Evolutionary conservation across 2,329 filamentous ascomycete genomes (phyloP), one percentile per base, ranked within the genome.

Genomic region (Mycosphaerella arachidis): DNA sequence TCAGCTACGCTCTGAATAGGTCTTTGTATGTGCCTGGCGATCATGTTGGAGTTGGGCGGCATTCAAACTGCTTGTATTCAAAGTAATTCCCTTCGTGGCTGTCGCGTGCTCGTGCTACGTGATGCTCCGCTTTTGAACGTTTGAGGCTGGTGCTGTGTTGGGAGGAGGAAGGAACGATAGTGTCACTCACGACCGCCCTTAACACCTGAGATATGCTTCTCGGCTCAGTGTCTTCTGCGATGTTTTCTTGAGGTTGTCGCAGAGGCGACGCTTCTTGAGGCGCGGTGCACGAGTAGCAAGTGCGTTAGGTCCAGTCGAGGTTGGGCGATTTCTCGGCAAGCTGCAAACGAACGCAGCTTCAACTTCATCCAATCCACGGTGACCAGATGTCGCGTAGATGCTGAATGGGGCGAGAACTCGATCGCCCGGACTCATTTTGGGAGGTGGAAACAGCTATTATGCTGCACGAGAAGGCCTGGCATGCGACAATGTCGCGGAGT

Each of bases 401-500:
- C 31, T 33, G 31, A 33, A 33, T 33, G 31, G 10, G 31, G 31
- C 31, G 10, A 33, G 31, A 33, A n/a, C n/a, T n/a, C n/a, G n/a
- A n/a, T n/a, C n/a, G n/a, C n/a, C 66, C 4, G 70, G 70, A 10
- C 40, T 71, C 40, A 62, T 63, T 18, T 57, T 70, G n/a, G 68
- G 69, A 13, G 70, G 70, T 35, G 70, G 70, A n/a, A 66, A 67
- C 35, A 67, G 66, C 6, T 72, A 65, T 60, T 66, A 64, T 24
- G 65, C 68, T 1, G 62, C 66, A 1, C 52, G 59, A 48, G 48
- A 64, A 43, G 70, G 70, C 6, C 64, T 68, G 40, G 66, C 65
- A 9, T 70, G 68, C 55, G 68, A 71, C 58, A 68, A 67, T 50
- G 66, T 72, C 2, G 51, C 64, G 12, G 59, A 62, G 16, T 71